Percentiles rank a stretch among this genome's conserved stretches.
Conservation (phyloP, 202 grass and related monocot species). For the Carex sylvatica region DNA sequence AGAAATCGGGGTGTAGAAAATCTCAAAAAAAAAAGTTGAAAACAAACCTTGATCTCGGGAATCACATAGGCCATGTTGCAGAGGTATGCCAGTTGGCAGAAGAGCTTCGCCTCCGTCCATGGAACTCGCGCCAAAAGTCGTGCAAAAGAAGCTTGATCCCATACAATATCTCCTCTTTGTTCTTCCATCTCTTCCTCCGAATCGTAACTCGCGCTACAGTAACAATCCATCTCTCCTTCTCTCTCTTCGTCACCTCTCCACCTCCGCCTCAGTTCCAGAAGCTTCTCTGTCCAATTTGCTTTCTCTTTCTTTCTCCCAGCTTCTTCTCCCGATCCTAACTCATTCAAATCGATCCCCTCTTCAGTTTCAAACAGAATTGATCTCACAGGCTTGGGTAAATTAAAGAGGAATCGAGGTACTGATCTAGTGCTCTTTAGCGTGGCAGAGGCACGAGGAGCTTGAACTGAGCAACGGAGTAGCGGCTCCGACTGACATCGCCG, state of each 20-base stretch:
- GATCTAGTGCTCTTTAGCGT: constrained; percentile 67
- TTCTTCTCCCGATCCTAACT: constrained; percentile 22
- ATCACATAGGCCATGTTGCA: constrained; percentile 97
- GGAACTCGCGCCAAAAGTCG: constrained; percentile 64
- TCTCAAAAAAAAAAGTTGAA: background rate
- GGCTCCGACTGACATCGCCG: constrained; percentile 69
- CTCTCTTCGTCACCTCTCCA: constrained; percentile 41
- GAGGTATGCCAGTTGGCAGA: constrained; percentile 82
- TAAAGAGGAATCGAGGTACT: constrained; percentile 60
- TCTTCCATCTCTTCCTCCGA: constrained; percentile 36
- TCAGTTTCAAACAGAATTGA: constrained; percentile 33
- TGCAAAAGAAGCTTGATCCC: constrained; percentile 69
- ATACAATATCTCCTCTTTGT: constrained; percentile 27
- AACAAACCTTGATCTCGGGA: constrained; percentile 79
- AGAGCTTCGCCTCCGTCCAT: constrained; percentile 56
- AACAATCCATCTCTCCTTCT: constrained; percentile 25
- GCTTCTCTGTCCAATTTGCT: constrained; percentile 64
- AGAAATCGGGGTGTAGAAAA: background rate
- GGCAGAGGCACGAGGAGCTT: constrained; percentile 31
- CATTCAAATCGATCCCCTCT: constrained; percentile 13
- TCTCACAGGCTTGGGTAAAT: constrained; percentile 40
- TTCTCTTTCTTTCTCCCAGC: constrained; percentile 25
- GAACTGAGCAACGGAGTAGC: constrained; percentile 56
- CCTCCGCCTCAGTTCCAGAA: constrained; percentile 63
- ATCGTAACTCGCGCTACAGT: constrained; percentile 63